Conservation (phyloP, 108 stramenopile species). For the Pseudonitzschia delicatissima region DNA sequence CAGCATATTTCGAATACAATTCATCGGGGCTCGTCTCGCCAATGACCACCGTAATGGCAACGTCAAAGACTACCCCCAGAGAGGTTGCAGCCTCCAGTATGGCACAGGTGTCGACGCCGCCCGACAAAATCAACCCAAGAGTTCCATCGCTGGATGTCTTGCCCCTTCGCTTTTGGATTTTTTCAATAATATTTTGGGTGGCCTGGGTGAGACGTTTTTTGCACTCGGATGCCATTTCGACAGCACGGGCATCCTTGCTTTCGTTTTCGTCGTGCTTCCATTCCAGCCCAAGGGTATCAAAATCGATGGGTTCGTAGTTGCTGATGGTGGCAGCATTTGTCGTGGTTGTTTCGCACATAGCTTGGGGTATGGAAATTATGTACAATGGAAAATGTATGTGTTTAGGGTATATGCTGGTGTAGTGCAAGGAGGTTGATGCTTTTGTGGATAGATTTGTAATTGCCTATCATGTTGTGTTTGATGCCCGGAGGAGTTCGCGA, state of each 20-base stretch:
- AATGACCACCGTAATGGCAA: conserved; percentile 45
- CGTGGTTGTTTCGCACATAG: not conserved
- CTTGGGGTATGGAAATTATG: too few relatives aligned
- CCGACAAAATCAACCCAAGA: conserved; percentile 30
- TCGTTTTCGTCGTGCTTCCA: conserved; percentile 9
- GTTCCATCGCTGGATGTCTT: not conserved
- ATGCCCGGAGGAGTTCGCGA: too few relatives aligned
- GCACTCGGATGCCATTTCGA: conserved; percentile 9
- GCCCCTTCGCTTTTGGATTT: not conserved
- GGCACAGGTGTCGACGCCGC: conserved; percentile 62
- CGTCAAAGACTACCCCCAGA: conserved; percentile 31
- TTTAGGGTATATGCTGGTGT: too few relatives aligned
- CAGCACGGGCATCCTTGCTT: not conserved
- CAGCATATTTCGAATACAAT: conserved; percentile 37
- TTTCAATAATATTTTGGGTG: not conserved
- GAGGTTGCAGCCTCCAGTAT: conserved; percentile 37
- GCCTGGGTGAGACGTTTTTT: not conserved
- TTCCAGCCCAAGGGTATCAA: conserved; percentile 2
- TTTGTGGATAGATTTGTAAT: not conserved
- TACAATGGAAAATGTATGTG: too few relatives aligned
- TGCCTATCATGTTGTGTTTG: too few relatives aligned
- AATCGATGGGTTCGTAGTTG: conserved; percentile 8
- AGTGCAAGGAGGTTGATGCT: not conserved
- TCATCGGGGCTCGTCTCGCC: conserved; percentile 39
- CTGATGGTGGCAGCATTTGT: not conserved